A percentile compares a stretch with the other conserved stretches of the same genome.
These are phyloP conservation scores for Phialophora verrucosa DNA, from an alignment of 2,329 filamentous ascomycete genomes.

Conservation along the genomic window DNA sequence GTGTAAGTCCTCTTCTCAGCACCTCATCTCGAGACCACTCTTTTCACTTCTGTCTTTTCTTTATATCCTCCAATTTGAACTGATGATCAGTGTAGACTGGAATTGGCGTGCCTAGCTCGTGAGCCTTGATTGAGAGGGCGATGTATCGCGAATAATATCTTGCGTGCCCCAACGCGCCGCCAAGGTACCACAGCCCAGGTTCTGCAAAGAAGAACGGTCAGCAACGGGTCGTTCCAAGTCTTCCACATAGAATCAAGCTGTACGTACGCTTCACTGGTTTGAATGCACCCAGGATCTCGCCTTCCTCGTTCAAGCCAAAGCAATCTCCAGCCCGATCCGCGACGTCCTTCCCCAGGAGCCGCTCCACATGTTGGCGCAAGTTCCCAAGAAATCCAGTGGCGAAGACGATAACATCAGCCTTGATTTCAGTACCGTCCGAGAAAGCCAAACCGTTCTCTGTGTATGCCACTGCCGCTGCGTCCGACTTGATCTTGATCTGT, in stretches of 20 bases:
- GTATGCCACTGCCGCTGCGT: slow-evolving; percentile 45
- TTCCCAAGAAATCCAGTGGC: slow-evolving; percentile 54
- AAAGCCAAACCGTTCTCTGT: slow-evolving; percentile 50
- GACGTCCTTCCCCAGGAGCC: slow-evolving; percentile 48
- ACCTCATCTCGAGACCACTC: too few relatives aligned
- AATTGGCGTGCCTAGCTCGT: slow-evolving; percentile 34
- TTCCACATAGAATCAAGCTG: background rate
- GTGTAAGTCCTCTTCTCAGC: too few relatives aligned
- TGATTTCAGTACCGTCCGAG: slow-evolving; percentile 48
- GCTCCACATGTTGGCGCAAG: slow-evolving; percentile 46
- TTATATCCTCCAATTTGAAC: background rate
- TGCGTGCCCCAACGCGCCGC: slow-evolving; percentile 49
- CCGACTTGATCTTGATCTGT: slow-evolving; percentile 51
- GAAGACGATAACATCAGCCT: slow-evolving; percentile 56
- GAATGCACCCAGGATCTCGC: slow-evolving; percentile 53
- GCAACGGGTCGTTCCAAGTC: background rate
- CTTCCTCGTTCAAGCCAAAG: slow-evolving; percentile 54
- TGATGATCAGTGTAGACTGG: slow-evolving; percentile 7
- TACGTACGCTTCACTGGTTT: slow-evolving; percentile 47
- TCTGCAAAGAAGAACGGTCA: slow-evolving; percentile 30
- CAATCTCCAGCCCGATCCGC: slow-evolving; percentile 52
- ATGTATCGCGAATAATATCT: slow-evolving; percentile 52
- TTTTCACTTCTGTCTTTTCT: too few relatives aligned
- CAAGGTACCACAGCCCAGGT: slow-evolving; percentile 51
- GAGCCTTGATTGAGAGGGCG: slow-evolving; percentile 53